Conservation (phyloP, 257 asterid genomes). For the Primulina tabacum region DNA sequence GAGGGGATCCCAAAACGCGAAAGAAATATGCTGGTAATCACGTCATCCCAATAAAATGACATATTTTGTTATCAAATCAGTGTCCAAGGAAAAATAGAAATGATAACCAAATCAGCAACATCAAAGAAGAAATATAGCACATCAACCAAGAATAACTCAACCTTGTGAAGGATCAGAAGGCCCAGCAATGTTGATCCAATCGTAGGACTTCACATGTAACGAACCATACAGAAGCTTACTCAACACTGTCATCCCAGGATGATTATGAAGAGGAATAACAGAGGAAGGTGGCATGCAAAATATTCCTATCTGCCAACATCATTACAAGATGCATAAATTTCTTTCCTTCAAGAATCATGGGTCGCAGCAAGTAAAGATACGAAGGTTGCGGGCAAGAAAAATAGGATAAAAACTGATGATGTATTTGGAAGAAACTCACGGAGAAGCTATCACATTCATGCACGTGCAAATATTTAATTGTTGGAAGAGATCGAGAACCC, state of each 20-base stretch:
- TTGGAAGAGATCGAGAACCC: slow-evolving; percentile 40
- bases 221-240: slow-evolving; percentile 97
- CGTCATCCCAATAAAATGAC: slow-evolving; percentile 7
- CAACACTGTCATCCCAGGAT: slow-evolving; percentile 99
- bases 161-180: slow-evolving; percentile 76
- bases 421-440: slow-evolving; percentile 46
- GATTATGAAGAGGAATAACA: slow-evolving; percentile 93
- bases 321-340: slow-evolving; percentile 5
- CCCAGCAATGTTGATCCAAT: slow-evolving; percentile 76
- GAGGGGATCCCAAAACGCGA: background rate
- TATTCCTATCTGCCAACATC: slow-evolving; percentile 81
- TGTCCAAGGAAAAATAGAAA: slow-evolving; percentile 12
- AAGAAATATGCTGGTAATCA: slow-evolving; percentile 3
- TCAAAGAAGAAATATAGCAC: slow-evolving; percentile 11
- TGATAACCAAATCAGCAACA: slow-evolving; percentile 16
- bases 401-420: slow-evolving; percentile 5
- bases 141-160: slow-evolving; percentile 30
- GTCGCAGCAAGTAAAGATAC: slow-evolving; percentile 5
- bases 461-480: slow-evolving; percentile 79
- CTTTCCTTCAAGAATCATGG: slow-evolving; percentile 6
- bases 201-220: slow-evolving; percentile 78
- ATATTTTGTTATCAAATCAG: slow-evolving; percentile 6
- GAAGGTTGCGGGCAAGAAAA: slow-evolving; percentile 2
- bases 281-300: slow-evolving; percentile 97
- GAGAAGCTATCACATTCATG: slow-evolving; percentile 89